Percentiles rank a stretch among this genome's conserved stretches.
Conservation (phyloP, 495 filamentous ascomycete genomes). For the Massariosphaeria phaeospora region DNA sequence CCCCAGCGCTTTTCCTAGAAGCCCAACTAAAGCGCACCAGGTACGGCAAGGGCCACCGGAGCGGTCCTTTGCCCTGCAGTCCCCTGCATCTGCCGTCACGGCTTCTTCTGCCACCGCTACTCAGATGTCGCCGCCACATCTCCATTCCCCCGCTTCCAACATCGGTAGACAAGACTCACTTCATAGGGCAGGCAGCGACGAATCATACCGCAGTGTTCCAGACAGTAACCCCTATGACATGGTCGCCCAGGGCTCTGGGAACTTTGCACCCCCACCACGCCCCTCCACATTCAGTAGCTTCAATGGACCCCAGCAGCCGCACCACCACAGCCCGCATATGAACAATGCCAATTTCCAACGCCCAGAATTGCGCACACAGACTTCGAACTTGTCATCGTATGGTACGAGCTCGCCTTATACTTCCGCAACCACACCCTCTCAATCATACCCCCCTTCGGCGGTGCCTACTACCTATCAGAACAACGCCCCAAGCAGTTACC, state of each 20-base stretch:
- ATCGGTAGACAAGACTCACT: conserved; percentile 15
- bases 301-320: conserved; percentile 9
- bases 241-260: conserved; percentile 19
- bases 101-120: conserved; percentile 11
- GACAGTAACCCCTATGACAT: conserved; percentile 27
- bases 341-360: conserved; percentile 27
- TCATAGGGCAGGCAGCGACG: conserved; percentile 26
- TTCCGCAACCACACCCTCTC: conserved; percentile 26
- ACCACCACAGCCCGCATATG: conserved; percentile 26
- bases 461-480: conserved; percentile 17
- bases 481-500: conserved; percentile 15
- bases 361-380: conserved; percentile 27
- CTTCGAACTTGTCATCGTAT: conserved; percentile 28
- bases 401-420: conserved; percentile 31
- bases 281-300: conserved; percentile 20
- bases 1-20: conserved; percentile 6
- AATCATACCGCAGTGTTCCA: conserved; percentile 27
- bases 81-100: conserved; percentile 27
- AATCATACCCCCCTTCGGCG: conserved; percentile 23
- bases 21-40: conserved; percentile 19
- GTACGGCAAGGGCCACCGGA: conserved; percentile 20
- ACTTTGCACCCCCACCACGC: conserved; percentile 26
- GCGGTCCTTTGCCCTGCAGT: conserved; percentile 25
- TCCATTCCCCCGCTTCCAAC: conserved; percentile 27
- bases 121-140: conserved; percentile 23